Base-by-base conservation (phyloP, 371 early-diverging fungal species). In the Mortierella sp. region DNA sequence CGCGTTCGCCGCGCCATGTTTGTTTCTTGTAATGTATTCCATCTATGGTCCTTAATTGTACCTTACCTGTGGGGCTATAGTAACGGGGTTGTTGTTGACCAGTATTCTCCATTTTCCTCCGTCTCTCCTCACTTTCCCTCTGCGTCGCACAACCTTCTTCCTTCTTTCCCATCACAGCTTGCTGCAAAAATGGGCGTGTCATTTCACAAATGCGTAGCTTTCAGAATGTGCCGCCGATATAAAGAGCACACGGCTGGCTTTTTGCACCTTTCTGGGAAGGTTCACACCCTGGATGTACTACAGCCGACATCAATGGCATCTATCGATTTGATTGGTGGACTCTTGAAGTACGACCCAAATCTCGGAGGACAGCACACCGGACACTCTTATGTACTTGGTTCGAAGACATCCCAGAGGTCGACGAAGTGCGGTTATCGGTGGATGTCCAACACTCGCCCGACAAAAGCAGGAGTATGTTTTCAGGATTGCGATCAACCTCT, bases 311-410 rank as follows among this genome's bases (percentile, higher is more conserved):
- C 95, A 0, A 80, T 87, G 21, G 91, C 90, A 4, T 90, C 96
- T 77, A 77, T 96, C n/a, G 91, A 93, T 72, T 75, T 99, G 12
- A 91, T 99, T 3, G 91, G 90, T n/a, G 95, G 95, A 38, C 92
- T 97, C 81, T 88, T 99, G 14, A 91, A 91, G 27, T 98, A 97
- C 79, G 97, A 98, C 76, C 99, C 24, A 89, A 90, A 35, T 80
- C 90, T 49, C 88, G 99, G 41, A 93, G 96, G 18, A 94, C 97
- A 1, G 98, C 99, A 3, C 85, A 90, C 12, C 90, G 91, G 60
- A 91, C 95, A 0, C 78, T 98, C 43, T 78, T 88, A 43, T 91
- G 94, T 75, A 85, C 89, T 1, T 97, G 96, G 91, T 97, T 98
- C 86, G 83, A 71, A 24, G 91, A 91, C 46, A n/a, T 75, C 73